Evolutionary conservation across 2,329 filamentous ascomycete species (phyloP).

Genomic region (Cordyceps cicadae): DNA sequence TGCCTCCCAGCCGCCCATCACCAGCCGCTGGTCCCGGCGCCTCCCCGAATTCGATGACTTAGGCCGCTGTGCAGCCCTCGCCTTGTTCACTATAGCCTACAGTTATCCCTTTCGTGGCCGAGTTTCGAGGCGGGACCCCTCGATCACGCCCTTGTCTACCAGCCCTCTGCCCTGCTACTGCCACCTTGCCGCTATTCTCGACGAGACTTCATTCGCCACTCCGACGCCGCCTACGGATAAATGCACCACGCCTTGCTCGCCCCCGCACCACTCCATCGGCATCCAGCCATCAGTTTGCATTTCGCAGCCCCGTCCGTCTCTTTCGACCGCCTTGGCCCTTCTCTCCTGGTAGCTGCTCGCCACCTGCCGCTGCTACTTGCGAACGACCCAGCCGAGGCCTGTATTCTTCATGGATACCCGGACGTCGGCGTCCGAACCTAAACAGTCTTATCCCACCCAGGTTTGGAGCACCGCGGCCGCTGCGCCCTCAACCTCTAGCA

Average conservation of each 20-base stretch:
- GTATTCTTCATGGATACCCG: slow-evolving; percentile 30
- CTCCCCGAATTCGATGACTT: background rate
- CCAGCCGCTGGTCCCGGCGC: background rate
- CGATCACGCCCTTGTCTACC: background rate
- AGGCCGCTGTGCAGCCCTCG: slow-evolving; percentile 6
- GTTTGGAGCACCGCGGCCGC: slow-evolving; percentile 8
- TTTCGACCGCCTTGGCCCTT: background rate
- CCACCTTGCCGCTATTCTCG: background rate
- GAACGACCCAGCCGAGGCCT: background rate
- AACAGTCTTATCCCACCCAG: slow-evolving; percentile 28
- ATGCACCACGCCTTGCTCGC: background rate
- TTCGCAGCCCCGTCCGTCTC: slow-evolving; percentile 1
- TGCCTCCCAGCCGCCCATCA: background rate
- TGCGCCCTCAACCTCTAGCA: slow-evolving; percentile 15
- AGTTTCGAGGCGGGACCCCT: slow-evolving; percentile 3
- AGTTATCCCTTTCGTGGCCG: background rate
- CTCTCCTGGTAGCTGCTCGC: slow-evolving; percentile 1
- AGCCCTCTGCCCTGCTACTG: background rate
- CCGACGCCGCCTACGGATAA: slow-evolving; percentile 3
- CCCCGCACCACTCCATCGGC: background rate
- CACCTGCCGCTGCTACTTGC: background rate
- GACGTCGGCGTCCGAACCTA: slow-evolving; percentile 29
- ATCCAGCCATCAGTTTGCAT: slow-evolving; percentile 2
- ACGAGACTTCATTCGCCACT: background rate
- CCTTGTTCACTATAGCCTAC: slow-evolving; percentile 3